Conservation (phyloP, 768 basidiomycete genomes). For the Rhodotorula paludigena region DNA sequence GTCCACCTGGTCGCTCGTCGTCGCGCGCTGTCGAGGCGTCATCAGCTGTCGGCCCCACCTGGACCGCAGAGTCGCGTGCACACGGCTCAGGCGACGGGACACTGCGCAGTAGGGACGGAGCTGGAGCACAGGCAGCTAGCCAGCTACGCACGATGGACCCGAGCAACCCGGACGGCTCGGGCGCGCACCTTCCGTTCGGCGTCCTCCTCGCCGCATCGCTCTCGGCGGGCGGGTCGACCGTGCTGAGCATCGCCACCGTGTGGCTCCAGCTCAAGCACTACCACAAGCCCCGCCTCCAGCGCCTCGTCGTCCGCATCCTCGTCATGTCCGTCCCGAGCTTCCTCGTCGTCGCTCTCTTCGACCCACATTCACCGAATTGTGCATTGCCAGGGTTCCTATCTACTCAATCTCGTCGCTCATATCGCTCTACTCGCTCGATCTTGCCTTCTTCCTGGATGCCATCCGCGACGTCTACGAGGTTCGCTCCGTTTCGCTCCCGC, state of each 20-base stretch:
- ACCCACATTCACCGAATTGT: not conserved
- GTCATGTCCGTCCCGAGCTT: slow-evolving; percentile 62
- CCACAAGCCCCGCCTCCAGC: slow-evolving; percentile 56
- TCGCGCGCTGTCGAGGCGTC: too few relatives aligned
- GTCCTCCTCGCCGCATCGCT: slow-evolving; percentile 62
- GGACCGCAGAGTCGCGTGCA: too few relatives aligned
- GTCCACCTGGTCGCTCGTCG: too few relatives aligned
- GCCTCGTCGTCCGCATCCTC: slow-evolving; percentile 93
- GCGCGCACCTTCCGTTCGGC: slow-evolving; percentile 26
- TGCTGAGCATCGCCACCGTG: slow-evolving; percentile 69
- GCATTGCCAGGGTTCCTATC: slow-evolving; percentile 57
- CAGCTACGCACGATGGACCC: not conserved
- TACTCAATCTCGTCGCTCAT: slow-evolving; percentile 88
- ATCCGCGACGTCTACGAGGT: slow-evolving; percentile 96
- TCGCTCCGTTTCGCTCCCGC: slow-evolving; percentile 34
- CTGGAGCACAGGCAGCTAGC: not conserved
- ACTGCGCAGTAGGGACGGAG: too few relatives aligned
- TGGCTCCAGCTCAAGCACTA: slow-evolving; percentile 80
- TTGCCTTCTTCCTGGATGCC: slow-evolving; percentile 92
- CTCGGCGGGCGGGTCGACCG: slow-evolving; percentile 64
- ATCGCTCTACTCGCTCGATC: slow-evolving; percentile 86
- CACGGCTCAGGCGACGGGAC: too few relatives aligned
- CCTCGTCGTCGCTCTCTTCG: not conserved
- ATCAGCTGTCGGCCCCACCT: too few relatives aligned
- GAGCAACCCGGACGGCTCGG: not conserved